Evolutionary conservation across 441 rosid species (phyloP).

Genomic region (Populus hybrid): DNA sequence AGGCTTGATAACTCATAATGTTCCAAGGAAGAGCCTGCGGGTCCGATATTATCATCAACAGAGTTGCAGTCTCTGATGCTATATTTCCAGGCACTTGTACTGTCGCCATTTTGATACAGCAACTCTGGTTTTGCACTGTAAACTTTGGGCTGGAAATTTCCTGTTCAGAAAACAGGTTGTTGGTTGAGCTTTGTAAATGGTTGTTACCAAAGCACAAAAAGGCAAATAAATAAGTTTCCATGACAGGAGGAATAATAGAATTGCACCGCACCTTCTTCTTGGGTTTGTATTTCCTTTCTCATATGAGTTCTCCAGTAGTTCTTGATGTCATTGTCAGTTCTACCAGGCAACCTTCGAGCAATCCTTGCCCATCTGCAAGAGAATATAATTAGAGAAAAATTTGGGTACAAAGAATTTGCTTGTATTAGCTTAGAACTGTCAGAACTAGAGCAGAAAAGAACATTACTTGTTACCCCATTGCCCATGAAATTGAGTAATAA

Average conservation of each 20-base stretch:
- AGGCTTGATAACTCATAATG: constrained; percentile 23
- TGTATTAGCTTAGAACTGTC: not conserved
- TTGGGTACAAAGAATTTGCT: not conserved
- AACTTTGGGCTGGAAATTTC: constrained; percentile 13
- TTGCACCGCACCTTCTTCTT: constrained; percentile 35
- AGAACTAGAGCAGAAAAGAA: not conserved
- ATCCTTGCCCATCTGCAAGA: constrained; percentile 62
- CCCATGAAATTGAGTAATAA: constrained; percentile 52
- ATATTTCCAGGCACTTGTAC: constrained; percentile 20
- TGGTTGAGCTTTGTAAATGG: not conserved
- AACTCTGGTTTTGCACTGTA: constrained; percentile 24
- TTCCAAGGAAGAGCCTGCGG: constrained; percentile 13
- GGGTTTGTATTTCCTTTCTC: constrained; percentile 44
- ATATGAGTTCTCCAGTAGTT: constrained; percentile 73
- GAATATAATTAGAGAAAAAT: not conserved
- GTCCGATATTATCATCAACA: constrained; percentile 18
- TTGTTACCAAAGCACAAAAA: not conserved
- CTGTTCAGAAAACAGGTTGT: not conserved
- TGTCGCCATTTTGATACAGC: constrained; percentile 25
- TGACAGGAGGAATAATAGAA: not conserved
- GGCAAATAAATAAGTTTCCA: not conserved
- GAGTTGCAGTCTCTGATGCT: constrained; percentile 21
- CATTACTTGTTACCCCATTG: constrained; percentile 74
- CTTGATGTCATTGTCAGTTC: constrained; percentile 81
- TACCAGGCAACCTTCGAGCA: constrained; percentile 68